Percentiles rank a stretch among this genome's conserved stretches.
phyloP scores from a whole-genome alignment of 371 early-diverging fungal genomes.

The Mortierella polycephala region DNA sequence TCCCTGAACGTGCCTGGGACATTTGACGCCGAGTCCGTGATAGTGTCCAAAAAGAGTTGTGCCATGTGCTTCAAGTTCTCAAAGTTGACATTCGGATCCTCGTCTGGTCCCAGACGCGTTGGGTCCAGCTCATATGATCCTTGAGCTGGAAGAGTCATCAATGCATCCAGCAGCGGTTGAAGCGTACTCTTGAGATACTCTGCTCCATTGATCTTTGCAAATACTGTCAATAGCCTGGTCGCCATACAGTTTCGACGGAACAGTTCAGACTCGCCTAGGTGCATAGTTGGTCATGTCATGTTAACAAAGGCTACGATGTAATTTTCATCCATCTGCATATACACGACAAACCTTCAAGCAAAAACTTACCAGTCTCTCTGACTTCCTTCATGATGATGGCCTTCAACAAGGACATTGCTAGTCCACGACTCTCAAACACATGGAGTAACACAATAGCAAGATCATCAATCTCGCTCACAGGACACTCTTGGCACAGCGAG shows the following conservation, averaged over 20 bases:
- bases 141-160: constrained; percentile 63
- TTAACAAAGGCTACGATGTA: not conserved
- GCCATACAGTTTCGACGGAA: constrained; percentile 94
- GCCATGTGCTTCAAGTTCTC: constrained; percentile 84
- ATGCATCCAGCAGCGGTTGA: constrained; percentile 74
- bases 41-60: constrained; percentile 83
- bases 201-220: constrained; percentile 83
- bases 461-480: constrained; percentile 89
- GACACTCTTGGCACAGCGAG: constrained; percentile 88
- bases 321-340: no score
- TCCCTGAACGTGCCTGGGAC: constrained; percentile 83
- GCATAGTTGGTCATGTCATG: not conserved
- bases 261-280: constrained; percentile 75
- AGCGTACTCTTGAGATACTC: constrained; percentile 86
- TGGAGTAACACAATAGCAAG: constrained; percentile 81
- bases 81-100: constrained; percentile 75
- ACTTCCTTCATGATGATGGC: constrained; percentile 89
- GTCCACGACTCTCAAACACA: constrained; percentile 82
- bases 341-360: not conserved
- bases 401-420: constrained; percentile 78
- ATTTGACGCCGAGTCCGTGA: constrained; percentile 75
- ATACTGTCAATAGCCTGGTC: constrained; percentile 84
- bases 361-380: constrained; percentile 68
- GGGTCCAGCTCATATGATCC: constrained; percentile 86
- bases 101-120: constrained; percentile 72